These are phyloP conservation scores for Fusarium graminum DNA, from an alignment of 2,329 filamentous ascomycete species.

Conservation along the genomic window DNA sequence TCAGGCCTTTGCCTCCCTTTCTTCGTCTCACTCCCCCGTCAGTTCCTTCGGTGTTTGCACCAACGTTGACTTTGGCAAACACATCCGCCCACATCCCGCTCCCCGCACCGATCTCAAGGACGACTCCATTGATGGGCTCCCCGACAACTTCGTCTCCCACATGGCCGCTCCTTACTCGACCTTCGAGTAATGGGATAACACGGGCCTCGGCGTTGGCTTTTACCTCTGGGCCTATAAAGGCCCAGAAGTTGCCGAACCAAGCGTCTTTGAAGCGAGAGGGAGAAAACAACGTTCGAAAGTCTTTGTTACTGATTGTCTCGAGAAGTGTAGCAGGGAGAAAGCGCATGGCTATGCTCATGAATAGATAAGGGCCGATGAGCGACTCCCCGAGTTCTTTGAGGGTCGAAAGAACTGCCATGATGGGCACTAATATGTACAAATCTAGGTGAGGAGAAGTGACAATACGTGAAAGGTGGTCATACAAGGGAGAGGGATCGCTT, in stretches of 20 bases:
- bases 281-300: conserved; percentile 57
- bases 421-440: not conserved
- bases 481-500: conserved; percentile 4
- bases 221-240: conserved; percentile 63
- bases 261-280: conserved; percentile 58
- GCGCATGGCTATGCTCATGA: conserved; percentile 62
- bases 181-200: conserved; percentile 68
- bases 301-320: conserved; percentile 54
- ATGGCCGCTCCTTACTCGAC: conserved; percentile 57
- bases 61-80: conserved; percentile 55
- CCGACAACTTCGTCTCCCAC: conserved; percentile 52
- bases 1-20: conserved; percentile 50
- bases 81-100: conserved; percentile 71
- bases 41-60: conserved; percentile 11
- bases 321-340: conserved; percentile 66
- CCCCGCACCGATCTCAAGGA: conserved; percentile 74
- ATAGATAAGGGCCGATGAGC: conserved; percentile 64
- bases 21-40: conserved; percentile 41
- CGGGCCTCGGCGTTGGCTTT: conserved; percentile 56
- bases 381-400: conserved; percentile 49
- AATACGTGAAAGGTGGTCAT: not conserved
- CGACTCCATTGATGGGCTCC: conserved; percentile 62
- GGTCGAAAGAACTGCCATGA: conserved; percentile 47
- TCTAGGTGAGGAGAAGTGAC: not conserved
- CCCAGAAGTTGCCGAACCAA: conserved; percentile 75